Conservation (phyloP, 441 rosid genomes). For the Kokia cookei region DNA sequence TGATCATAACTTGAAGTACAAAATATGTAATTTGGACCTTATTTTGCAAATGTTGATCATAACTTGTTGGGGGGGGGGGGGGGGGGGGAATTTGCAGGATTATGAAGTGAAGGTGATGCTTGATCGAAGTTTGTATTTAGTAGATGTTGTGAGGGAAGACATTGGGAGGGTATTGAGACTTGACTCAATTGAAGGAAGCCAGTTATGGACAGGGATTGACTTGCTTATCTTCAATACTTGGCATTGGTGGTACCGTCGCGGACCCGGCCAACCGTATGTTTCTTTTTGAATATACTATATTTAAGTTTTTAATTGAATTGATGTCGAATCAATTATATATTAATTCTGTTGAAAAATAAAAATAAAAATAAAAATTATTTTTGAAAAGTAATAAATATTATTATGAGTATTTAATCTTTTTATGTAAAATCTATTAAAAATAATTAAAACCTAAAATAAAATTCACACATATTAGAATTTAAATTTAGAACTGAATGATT, state of each 20-base stretch:
- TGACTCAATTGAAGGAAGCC: constrained; percentile 61
- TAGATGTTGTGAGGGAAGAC: constrained; percentile 51
- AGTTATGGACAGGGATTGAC: constrained; percentile 59
- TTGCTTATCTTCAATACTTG: constrained; percentile 80
- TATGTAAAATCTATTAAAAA: no score
- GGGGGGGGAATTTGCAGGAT: constrained; percentile 30
- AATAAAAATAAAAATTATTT: no score
- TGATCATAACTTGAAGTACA: no score
- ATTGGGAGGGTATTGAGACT: constrained; percentile 73
- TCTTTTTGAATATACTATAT: not conserved
- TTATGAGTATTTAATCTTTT: no score
- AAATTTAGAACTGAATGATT: no score
- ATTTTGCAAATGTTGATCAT: no score
- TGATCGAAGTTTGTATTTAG: constrained; percentile 57
- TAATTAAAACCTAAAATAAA: no score
- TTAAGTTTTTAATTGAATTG: no score
- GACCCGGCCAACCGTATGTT: constrained; percentile 72
- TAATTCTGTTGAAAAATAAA: rapidly evolving
- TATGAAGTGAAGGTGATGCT: constrained; percentile 57
- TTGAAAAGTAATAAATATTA: no score
- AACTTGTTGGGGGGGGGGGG: no score
- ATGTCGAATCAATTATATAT: no score
- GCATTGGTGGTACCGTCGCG: constrained; percentile 97
- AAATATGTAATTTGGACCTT: not conserved
- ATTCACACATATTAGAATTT: no score